These are phyloP conservation scores for Sarocladium strictum DNA, from an alignment of 2,329 filamentous ascomycete genomes.

Conservation along the genomic window DNA sequence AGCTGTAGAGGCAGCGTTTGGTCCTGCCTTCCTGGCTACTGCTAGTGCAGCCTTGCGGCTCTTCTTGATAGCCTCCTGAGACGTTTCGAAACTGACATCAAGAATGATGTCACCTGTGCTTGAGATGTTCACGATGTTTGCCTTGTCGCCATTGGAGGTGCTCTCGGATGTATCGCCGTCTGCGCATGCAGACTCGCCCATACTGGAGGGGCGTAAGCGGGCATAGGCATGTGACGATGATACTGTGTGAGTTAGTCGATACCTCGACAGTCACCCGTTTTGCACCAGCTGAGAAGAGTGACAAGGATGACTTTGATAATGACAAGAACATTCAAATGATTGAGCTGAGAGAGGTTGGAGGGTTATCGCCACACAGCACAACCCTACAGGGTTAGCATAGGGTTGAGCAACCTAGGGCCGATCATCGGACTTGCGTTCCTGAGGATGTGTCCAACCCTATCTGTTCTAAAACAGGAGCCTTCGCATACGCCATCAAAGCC, in stretches of 20 bases:
- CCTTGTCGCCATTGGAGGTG: slow-evolving; percentile 19
- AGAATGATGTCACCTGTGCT: slow-evolving; percentile 59
- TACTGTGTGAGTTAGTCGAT: not conserved
- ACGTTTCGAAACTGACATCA: slow-evolving; percentile 59
- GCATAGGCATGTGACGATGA: slow-evolving; percentile 17
- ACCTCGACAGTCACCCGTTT: not conserved
- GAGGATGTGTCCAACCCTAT: not conserved
- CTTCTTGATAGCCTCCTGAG: slow-evolving; percentile 40
- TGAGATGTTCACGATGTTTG: slow-evolving; percentile 43
- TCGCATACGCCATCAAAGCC: not conserved
- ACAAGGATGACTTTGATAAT: too few relatives aligned
- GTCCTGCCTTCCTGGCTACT: slow-evolving; percentile 23
- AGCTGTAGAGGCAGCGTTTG: slow-evolving; percentile 9
- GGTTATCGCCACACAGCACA: not conserved
- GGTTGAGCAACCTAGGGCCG: not conserved
- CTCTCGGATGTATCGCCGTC: slow-evolving; percentile 13
- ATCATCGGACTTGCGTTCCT: not conserved
- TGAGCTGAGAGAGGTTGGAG: not conserved
- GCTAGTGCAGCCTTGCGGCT: slow-evolving; percentile 33
- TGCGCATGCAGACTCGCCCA: slow-evolving; percentile 26
- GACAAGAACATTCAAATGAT: too few relatives aligned
- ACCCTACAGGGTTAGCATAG: not conserved
- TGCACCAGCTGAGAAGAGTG: too few relatives aligned
- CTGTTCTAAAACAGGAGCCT: not conserved
- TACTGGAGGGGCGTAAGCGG: slow-evolving; percentile 15